Conservation (phyloP, 192 early-diverging fungal species). For the Jimgerdemannia flammicorona region DNA sequence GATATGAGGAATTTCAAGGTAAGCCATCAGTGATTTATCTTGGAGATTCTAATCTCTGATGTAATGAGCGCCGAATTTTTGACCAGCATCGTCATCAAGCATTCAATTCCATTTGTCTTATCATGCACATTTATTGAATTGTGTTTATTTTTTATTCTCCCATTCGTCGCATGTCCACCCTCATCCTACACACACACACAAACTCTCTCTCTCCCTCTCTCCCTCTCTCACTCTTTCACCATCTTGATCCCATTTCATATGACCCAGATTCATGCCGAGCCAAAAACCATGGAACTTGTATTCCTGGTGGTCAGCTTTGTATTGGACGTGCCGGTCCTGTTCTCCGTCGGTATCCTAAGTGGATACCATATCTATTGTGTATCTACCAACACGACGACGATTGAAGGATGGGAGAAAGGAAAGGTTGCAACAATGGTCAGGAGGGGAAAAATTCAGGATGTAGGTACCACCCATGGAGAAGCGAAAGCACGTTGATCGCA, state of each 20-base stretch:
- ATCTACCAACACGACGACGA: slow-evolving; percentile 72
- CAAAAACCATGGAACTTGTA: slow-evolving; percentile 47
- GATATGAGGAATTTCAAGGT: slow-evolving; percentile 2
- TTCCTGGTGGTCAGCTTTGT: slow-evolving; percentile 75
- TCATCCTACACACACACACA: not conserved
- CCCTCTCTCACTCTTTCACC: too few relatives aligned
- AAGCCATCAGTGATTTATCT: not conserved
- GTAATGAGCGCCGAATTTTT: too few relatives aligned
- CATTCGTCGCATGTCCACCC: not conserved
- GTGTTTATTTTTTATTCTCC: not conserved
- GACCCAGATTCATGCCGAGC: slow-evolving; percentile 29
- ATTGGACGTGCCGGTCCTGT: slow-evolving; percentile 61
- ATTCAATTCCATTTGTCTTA: too few relatives aligned
- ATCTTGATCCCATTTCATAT: not conserved
- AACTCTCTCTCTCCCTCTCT: too few relatives aligned
- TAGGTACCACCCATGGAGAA: slow-evolving; percentile 14
- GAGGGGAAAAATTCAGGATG: slow-evolving; percentile 52
- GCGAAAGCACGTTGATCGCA: too few relatives aligned
- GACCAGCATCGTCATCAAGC: too few relatives aligned
- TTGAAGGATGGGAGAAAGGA: slow-evolving; percentile 77
- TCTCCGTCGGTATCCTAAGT: slow-evolving; percentile 65
- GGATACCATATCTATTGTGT: slow-evolving; percentile 74
- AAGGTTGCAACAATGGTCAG: slow-evolving; percentile 60
- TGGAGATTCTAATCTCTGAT: too few relatives aligned
- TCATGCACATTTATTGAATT: too few relatives aligned